These are phyloP conservation scores for Alternaria sp. DNA, from an alignment of 2,329 filamentous ascomycete genomes.

Conservation along the genomic window DNA sequence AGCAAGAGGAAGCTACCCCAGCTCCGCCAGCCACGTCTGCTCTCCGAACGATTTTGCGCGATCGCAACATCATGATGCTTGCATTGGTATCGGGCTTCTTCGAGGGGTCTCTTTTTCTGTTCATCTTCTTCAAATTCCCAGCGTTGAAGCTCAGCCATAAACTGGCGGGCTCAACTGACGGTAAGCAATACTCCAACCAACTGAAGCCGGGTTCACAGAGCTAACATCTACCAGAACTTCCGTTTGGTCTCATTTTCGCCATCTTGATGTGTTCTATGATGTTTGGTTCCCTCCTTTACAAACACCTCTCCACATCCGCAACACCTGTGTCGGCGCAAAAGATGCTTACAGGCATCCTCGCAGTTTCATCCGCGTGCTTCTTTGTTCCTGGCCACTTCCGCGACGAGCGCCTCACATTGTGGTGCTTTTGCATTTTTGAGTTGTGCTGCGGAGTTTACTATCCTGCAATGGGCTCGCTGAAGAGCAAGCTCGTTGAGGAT, in stretches of 20 bases:
- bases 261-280: slow-evolving; percentile 68
- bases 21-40: slow-evolving; percentile 30
- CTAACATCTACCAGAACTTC: slow-evolving; percentile 37
- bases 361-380: slow-evolving; percentile 40
- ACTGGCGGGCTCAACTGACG: slow-evolving; percentile 35
- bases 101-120: slow-evolving; percentile 69
- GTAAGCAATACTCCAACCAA: slow-evolving; percentile 20
- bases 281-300: slow-evolving; percentile 65
- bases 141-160: slow-evolving; percentile 55
- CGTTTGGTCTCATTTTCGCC: slow-evolving; percentile 64
- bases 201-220: not conserved
- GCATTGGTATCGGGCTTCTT: slow-evolving; percentile 65
- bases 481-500: slow-evolving; percentile 64
- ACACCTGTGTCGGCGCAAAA: slow-evolving; percentile 36
- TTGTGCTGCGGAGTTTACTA: slow-evolving; percentile 66
- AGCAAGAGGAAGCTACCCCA: slow-evolving; percentile 37
- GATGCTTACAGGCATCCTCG: slow-evolving; percentile 38
- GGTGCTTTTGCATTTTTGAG: slow-evolving; percentile 66
- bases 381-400: slow-evolving; percentile 51
- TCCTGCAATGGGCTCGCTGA: slow-evolving; percentile 64
- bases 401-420: slow-evolving; percentile 61
- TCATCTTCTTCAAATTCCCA: slow-evolving; percentile 70
- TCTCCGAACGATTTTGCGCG: slow-evolving; percentile 39
- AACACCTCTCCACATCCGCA: slow-evolving; percentile 41
- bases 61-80: slow-evolving; percentile 61